A percentile compares a stretch with the other conserved stretches of the same genome.
Evolutionary conservation across 768 basidiomycete genomes (phyloP).

Genomic region (Collybia sp.): DNA sequence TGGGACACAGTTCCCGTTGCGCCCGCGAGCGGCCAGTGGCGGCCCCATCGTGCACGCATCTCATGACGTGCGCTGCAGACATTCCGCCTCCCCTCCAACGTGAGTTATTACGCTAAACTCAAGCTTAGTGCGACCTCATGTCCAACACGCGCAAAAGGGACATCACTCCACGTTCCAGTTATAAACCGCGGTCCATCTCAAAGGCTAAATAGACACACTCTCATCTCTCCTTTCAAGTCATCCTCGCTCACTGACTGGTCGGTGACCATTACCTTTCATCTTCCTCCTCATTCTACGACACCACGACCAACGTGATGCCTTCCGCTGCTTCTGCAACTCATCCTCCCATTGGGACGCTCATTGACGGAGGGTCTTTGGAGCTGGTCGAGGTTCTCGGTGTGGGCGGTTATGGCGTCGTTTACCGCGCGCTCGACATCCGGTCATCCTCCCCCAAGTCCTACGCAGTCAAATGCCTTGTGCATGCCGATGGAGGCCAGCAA

Average conservation of each 20-base stretch:
- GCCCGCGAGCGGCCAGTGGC: too few species aligned
- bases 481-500: conserved; percentile 36
- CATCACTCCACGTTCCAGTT: too few species aligned
- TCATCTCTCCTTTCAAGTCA: too few species aligned
- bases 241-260: conserved; percentile 21
- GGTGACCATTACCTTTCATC: conserved; percentile 38
- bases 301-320: too few species aligned
- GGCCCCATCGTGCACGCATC: too few species aligned
- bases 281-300: conserved; percentile 14
- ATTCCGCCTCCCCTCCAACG: too few species aligned
- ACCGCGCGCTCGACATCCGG: conserved; percentile 70
- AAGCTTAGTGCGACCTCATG: too few species aligned
- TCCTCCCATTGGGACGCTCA: conserved; percentile 68
- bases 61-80: too few species aligned
- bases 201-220: conserved; percentile 33
- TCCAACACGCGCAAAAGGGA: too few species aligned
- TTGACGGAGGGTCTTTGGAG: conserved; percentile 80
- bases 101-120: too few species aligned
- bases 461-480: conserved; percentile 90
- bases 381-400: conserved; percentile 85
- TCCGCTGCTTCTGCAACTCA: conserved; percentile 18
- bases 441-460: conserved; percentile 51
- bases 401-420: conserved; percentile 95
- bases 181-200: conserved; percentile 48
- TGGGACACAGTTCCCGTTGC: too few species aligned